Percentiles rank a stretch among this genome's conserved stretches.
Conservation (phyloP, 495 filamentous ascomycete species). For the Glarea lozoyensis region DNA sequence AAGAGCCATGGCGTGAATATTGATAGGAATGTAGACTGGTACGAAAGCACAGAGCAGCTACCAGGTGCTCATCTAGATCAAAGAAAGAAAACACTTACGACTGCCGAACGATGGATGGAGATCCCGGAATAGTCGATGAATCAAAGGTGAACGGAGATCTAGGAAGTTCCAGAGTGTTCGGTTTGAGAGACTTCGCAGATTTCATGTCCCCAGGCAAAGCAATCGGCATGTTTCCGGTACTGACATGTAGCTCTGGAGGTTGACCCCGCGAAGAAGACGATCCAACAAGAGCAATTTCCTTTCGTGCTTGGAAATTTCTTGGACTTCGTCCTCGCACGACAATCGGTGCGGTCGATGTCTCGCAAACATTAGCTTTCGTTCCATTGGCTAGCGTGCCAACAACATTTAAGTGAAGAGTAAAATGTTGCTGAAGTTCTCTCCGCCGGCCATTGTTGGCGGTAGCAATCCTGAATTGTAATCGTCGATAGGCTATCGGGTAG, state of each 20-base stretch:
- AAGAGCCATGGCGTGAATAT: neutral
- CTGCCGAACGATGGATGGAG: conserved; percentile 24
- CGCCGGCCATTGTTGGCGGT: conserved; percentile 64
- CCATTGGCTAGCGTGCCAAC: conserved; percentile 63
- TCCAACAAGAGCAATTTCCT: conserved; percentile 65
- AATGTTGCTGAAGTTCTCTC: conserved; percentile 77
- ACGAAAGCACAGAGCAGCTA: too few species aligned
- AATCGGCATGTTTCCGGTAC: conserved; percentile 8
- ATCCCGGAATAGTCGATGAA: conserved; percentile 40
- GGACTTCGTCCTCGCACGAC: conserved; percentile 73
- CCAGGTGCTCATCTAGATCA: neutral
- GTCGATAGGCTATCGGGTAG: conserved; percentile 83
- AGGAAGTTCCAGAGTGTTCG: conserved; percentile 39
- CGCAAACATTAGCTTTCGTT: conserved; percentile 56
- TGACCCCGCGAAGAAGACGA: conserved; percentile 60
- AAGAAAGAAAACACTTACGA: conserved; percentile 13
- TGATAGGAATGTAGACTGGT: too few species aligned
- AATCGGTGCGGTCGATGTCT: conserved; percentile 65
- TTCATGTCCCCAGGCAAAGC: conserved; percentile 31
- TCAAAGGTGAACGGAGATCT: conserved; percentile 44
- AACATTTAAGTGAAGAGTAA: conserved; percentile 66
- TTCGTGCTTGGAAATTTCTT: conserved; percentile 69
- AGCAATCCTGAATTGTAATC: conserved; percentile 79
- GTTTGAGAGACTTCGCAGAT: conserved; percentile 38
- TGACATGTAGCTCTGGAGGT: conserved; percentile 23